Evolutionary conservation across 2,329 filamentous ascomycete species (phyloP).

Genomic region (Diaporthe vaccinii): DNA sequence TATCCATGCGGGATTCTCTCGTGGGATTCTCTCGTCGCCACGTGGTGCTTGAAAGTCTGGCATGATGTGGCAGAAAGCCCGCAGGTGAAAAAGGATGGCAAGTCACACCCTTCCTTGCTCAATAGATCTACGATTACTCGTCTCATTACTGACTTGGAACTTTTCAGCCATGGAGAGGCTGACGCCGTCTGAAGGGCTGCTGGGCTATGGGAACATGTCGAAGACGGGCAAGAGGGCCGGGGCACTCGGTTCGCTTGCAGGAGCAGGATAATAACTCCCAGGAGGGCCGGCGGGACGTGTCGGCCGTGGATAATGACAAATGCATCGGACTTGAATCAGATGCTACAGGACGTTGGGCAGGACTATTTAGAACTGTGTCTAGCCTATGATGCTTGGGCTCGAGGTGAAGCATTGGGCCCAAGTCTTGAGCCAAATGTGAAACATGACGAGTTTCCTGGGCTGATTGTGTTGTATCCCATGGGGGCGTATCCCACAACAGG

Average conservation of each 20-base stretch:
- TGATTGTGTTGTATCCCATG: too few relatives aligned
- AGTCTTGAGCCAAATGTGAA: too few relatives aligned
- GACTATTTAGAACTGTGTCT: too few relatives aligned
- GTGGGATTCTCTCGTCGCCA: neutral
- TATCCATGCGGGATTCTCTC: too few relatives aligned
- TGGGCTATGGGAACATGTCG: neutral
- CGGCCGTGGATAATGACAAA: too few relatives aligned
- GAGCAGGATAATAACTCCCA: neutral
- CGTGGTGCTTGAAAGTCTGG: neutral
- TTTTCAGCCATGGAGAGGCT: neutral
- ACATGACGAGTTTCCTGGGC: too few relatives aligned
- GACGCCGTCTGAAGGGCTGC: neutral
- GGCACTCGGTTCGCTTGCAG: neutral
- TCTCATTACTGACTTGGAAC: neutral
- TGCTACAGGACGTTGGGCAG: neutral
- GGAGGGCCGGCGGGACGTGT: neutral
- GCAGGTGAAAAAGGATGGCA: neutral
- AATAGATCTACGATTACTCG: rapidly evolving
- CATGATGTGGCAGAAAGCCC: neutral
- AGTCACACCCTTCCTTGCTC: neutral
- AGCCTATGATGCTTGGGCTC: too few relatives aligned
- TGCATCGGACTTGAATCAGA: neutral
- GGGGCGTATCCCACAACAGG: too few relatives aligned
- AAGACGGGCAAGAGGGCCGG: neutral
- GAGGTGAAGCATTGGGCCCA: too few relatives aligned